Base-by-base conservation (phyloP, 768 basidiomycete species). In the Lactarius indigo region DNA sequence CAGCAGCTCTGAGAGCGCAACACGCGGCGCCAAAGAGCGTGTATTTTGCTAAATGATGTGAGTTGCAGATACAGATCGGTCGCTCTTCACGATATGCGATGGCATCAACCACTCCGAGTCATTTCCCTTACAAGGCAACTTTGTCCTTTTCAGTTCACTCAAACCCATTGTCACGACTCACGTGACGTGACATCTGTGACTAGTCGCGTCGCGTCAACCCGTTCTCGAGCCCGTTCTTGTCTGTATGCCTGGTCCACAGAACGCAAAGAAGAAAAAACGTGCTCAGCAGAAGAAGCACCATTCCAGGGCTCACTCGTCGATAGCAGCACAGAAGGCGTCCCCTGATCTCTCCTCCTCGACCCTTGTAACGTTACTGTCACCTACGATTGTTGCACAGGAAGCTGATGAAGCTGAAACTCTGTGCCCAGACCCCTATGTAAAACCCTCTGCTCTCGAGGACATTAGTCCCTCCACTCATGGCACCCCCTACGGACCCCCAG, bases 211-310 rank as follows among this genome's bases (percentile, higher is more conserved):
- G 1, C 3, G 50, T 52, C 57, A 35, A 47, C 63, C 31, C 31
- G 31, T 7, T 52, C 35, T 13, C 18, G 9, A 47, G 9, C 13
- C 33, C 5, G 15, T 6, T 39, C 1, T 55, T 37, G 18, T 28
- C 20, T 56, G 35, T 31, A 89, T 89, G 87, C 87, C 87, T 18
- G 86, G 87, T 28, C 87, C 87, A 61, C 80, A 81, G 64, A 89
- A 87, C 74, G 71, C 72, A 58, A 83, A 78, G 73, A 82, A 79
- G 71, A 83, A 79, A 73, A 80, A 77, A 64, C 82, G 80, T 66
- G 31, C 47, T 20, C 62, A 74, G 57, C 57, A 58, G 39, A 76
- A 76, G 69, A 79, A 79, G 68, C 79, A 75, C 62, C 74, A 74
- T n/a, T 52, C 54, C 5, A 65, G 50, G 54, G 52, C 56, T 5